Base-by-base conservation (phyloP, 306 rosid genomes). In the Castanopsis chinensis region DNA sequence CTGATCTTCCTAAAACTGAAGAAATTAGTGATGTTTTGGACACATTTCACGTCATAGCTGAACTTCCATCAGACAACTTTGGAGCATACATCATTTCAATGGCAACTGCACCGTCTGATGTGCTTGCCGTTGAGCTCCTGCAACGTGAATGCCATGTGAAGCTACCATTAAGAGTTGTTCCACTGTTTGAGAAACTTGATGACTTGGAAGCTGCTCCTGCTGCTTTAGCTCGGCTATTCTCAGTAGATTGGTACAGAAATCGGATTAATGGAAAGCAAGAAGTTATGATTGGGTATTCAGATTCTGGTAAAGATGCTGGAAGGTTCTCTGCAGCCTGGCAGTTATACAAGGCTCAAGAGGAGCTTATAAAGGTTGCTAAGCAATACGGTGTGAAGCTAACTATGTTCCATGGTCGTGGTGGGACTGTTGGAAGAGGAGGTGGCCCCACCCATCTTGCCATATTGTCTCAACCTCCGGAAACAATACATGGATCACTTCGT, bases 381-480 rank as follows among this genome's bases (percentile, higher is more conserved):
- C 59, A 91, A 58, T 92, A 33, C 69, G 97, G 98, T 69, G 89
- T 95, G 72, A 95, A 95, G 94, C 87, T 95, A 72, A 95, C 97
- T 23, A 95, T 95, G 99, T 95, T 95, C 88, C 98, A 95, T 0
- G 99, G 99, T 76, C 97, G 99, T 11, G 99, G 99, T 82, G 99
- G 99, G 67, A 95, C 99, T 21, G 99, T 92, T 64, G 99, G 99
- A 78, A 87, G 99, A 82, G 98, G 99, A 80, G 99, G 99, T 23
- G 99, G 99, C 5, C 99, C 99, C 37, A 92, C 97, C 78, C 99
- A 95, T 88, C 98, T 95, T 78, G 99, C 99, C 80, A 95, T 95
- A 78, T 83, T 95, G 83, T 95, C 99, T 78, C 98, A 95, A 64
- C 99, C 99, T 30, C 98, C 99, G 0, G 99, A 95, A 1, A 95